Percentiles rank a stretch among this genome's conserved stretches.
Conservation (phyloP, 106 monocot genomes). For the Dendrobium catenatum region DNA sequence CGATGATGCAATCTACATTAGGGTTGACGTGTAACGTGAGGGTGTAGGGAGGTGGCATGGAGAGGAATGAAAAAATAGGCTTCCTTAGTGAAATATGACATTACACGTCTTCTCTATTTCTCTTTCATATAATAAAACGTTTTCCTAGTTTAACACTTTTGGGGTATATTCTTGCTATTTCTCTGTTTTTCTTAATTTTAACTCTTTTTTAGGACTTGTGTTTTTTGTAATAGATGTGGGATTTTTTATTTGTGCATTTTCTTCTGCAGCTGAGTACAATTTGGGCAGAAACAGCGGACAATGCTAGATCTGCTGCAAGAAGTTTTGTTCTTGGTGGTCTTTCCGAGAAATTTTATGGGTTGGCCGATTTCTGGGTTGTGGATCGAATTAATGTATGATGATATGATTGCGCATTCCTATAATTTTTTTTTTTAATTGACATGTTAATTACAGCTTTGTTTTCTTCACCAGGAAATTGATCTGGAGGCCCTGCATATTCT, state of each 20-base stretch:
- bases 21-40: too few species aligned
- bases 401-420: neutral
- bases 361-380: slow-evolving; percentile 65
- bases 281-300: slow-evolving; percentile 85
- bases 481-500: slow-evolving; percentile 61
- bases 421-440: neutral
- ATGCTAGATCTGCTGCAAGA: slow-evolving; percentile 81
- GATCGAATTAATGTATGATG: slow-evolving; percentile 60
- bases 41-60: too few species aligned
- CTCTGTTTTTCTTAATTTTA: neutral
- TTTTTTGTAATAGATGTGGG: neutral
- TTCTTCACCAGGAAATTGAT: slow-evolving; percentile 57
- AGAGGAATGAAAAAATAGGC: too few species aligned
- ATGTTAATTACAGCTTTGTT: neutral
- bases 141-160: neutral
- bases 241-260: neutral
- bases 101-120: too few species aligned
- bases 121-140: neutral
- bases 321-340: slow-evolving; percentile 72
- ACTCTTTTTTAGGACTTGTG: neutral
- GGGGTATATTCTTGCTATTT: neutral
- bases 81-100: too few species aligned
- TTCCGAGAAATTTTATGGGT: slow-evolving; percentile 66
- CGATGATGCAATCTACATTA: too few species aligned
- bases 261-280: slow-evolving; percentile 74